Evolutionary conservation across 352 stramenopile genomes (phyloP).

Genomic region (Pythium oligandrum): DNA sequence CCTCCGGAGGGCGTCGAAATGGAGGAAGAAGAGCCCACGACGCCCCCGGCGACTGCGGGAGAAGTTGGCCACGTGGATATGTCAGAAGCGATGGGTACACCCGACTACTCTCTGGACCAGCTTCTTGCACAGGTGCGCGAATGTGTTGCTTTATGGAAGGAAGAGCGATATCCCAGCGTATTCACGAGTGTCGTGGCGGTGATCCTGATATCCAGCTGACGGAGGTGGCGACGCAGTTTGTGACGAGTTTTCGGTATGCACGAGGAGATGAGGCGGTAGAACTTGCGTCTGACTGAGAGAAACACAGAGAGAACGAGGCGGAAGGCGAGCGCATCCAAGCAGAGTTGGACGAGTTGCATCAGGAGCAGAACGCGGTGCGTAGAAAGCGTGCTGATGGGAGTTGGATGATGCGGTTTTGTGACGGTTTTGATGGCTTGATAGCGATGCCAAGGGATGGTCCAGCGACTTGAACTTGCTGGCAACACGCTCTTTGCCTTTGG

Average conservation of each 20-base stretch:
- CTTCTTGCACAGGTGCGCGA: no score
- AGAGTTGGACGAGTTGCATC: slow-evolving; percentile 53
- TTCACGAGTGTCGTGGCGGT: no score
- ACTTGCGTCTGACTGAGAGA: not conserved
- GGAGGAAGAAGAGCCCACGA: no score
- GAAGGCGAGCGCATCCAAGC: slow-evolving; percentile 51
- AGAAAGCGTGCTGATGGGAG: not conserved
- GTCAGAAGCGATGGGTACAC: no score
- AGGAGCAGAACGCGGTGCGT: slow-evolving; percentile 45
- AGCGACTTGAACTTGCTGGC: slow-evolving; percentile 12
- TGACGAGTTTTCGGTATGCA: slow-evolving; percentile 16
- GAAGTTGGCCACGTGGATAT: no score
- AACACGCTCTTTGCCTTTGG: slow-evolving; percentile 15
- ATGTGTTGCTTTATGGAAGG: no score
- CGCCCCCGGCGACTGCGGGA: no score
- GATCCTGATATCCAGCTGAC: slow-evolving; percentile 9
- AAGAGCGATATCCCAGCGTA: no score
- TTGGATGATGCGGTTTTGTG: not conserved
- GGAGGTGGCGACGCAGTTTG: slow-evolving; percentile 18
- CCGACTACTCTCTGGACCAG: no score
- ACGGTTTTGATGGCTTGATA: not conserved
- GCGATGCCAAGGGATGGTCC: slow-evolving; percentile 15
- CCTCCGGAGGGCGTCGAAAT: no score
- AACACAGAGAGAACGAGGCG: slow-evolving; percentile 40
- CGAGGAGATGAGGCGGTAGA: not conserved